Evolutionary conservation across 2,329 filamentous ascomycete species (phyloP), one percentile per base, ranked within the genome.

Genomic region (Blumeria hordei): DNA sequence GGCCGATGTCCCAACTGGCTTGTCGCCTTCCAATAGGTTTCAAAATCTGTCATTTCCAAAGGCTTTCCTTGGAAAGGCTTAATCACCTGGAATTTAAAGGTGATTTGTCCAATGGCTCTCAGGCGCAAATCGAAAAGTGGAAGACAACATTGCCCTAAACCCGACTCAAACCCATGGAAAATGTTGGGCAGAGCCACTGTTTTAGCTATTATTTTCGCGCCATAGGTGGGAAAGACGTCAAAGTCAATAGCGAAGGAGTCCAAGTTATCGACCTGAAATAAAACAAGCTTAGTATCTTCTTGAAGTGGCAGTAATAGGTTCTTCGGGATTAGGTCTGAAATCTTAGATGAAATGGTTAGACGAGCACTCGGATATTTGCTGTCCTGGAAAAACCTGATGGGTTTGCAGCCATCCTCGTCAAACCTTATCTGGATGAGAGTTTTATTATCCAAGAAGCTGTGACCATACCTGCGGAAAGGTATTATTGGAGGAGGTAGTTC

Each of bases 1-100:
- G 84, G 83, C 50, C 88, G 85, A 53, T 85, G 81, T 65, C 94
- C 87, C 51, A 92, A 76, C 62, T 94, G 88, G 63, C 88, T 94
- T 0, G 92, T 98, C 0, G 90, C 90, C 68, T 96, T 98, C 92
- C 92, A 98, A 68, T 98, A 98, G 0, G 92, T 96, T 59, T 94
- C 92, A 62, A 96, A 98, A 64, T 96, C 88, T 0, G 92, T 94
- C 58, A 98, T 95, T 67, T 98, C 92, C 21, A 98, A 72, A 3
- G 92, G 88, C 58, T 88, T 83, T 7, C 92, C 90, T 59, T 81
- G 80, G 70, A 96, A 98, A 0, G 92, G 92, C 64, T 94, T 95
- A 66, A 98, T 93, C 32, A 96, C 87, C 65, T 96, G 88, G 55
- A 87, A 94, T 60, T 85, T 85, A 71, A 98, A 98, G 59, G 80